Conservation (phyloP, 1,284 basidiomycete genomes). For the Coniferiporia sulphurascens region DNA sequence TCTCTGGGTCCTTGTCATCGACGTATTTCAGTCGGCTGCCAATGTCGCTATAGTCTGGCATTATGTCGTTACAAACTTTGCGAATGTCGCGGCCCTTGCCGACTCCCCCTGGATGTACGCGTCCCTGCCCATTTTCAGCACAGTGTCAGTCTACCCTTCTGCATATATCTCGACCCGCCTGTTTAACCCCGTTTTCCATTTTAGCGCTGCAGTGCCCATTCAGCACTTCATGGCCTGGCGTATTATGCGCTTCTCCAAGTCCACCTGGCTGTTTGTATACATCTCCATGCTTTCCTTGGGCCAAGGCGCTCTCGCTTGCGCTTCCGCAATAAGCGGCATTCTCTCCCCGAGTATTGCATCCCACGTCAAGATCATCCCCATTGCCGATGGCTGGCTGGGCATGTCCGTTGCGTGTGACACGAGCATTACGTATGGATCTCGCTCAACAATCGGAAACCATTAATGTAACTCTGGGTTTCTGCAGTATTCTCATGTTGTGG, state of each 20-base stretch:
- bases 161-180: constrained; percentile 1
- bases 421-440: constrained; percentile 20
- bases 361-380: constrained; percentile 19
- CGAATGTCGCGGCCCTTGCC: constrained; percentile 24
- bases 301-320: constrained; percentile 23
- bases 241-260: constrained; percentile 28
- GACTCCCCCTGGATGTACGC: constrained; percentile 31
- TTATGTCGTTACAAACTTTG: constrained; percentile 30
- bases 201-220: constrained; percentile 31
- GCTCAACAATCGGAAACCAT: not conserved
- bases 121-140: constrained; percentile 29
- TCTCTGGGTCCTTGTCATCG: constrained; percentile 30
- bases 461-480: not conserved
- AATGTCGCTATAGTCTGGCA: constrained; percentile 31
- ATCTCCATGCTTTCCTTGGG: constrained; percentile 24
- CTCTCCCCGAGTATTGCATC: constrained; percentile 21
- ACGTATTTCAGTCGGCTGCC: constrained; percentile 30
- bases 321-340: constrained; percentile 19
- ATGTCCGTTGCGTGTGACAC: constrained; percentile 19
- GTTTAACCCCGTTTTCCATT: constrained; percentile 10
- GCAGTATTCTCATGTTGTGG: constrained; percentile 6
- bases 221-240: constrained; percentile 33
- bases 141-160: constrained; percentile 17
- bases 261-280: constrained; percentile 23
- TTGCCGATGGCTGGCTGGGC: constrained; percentile 23